These are phyloP conservation scores for Xylaria polymorpha DNA, from an alignment of 2,329 filamentous ascomycete species.

Conservation along the genomic window DNA sequence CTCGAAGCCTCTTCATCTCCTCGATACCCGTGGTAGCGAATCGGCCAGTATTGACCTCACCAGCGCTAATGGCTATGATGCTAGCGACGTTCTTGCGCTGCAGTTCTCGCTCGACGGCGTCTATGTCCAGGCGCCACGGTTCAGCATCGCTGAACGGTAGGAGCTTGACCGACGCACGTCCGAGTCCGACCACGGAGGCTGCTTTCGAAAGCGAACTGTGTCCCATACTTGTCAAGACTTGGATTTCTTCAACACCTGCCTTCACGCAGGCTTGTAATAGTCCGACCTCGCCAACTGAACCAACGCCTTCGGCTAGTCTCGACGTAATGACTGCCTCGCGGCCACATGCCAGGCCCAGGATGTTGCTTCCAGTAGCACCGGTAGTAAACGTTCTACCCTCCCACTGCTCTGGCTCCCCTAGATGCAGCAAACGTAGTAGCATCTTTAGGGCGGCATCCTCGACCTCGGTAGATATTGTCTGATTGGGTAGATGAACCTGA, in stretches of 20 bases:
- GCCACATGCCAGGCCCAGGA: constrained; percentile 76
- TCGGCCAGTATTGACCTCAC: constrained; percentile 89
- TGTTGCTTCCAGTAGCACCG: constrained; percentile 80
- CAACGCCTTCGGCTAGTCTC: constrained; percentile 48
- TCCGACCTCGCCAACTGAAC: constrained; percentile 75
- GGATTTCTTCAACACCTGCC: constrained; percentile 74
- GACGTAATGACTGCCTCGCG: constrained; percentile 71
- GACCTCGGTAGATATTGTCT: constrained; percentile 80
- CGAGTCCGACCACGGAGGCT: constrained; percentile 83
- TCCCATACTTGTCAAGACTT: constrained; percentile 81
- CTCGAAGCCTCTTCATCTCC: constrained; percentile 72
- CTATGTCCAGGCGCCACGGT: constrained; percentile 77
- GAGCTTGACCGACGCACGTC: constrained; percentile 73
- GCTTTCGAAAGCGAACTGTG: constrained; percentile 90
- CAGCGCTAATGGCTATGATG: constrained; percentile 83
- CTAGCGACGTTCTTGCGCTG: constrained; percentile 66
- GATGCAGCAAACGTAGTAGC: constrained; percentile 72
- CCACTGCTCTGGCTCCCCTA: constrained; percentile 72
- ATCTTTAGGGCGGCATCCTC: constrained; percentile 79
- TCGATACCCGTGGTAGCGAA: constrained; percentile 72
- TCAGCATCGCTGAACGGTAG: constrained; percentile 63
- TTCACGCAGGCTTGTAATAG: constrained; percentile 72
- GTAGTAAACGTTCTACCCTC: constrained; percentile 65
- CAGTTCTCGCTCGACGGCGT: constrained; percentile 71
- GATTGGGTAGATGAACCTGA: constrained; percentile 80